phyloP scores from a whole-genome alignment of 306 rosid species.

The Vigna unguiculata region DNA sequence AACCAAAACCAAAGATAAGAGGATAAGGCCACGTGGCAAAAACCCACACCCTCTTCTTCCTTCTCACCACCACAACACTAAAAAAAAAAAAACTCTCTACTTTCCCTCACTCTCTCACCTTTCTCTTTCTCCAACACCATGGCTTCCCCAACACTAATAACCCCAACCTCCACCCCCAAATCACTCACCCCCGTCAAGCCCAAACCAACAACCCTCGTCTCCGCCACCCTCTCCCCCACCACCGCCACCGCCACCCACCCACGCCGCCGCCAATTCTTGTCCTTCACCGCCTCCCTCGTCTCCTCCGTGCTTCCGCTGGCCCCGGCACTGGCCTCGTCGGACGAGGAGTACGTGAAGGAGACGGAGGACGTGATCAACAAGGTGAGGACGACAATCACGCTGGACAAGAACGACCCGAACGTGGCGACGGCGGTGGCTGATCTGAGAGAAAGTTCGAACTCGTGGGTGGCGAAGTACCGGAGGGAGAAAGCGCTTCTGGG shows the following conservation, averaged over 20 bases:
- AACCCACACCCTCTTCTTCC: conserved; percentile 45
- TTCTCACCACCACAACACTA: conserved; percentile 34
- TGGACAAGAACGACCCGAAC: conserved; percentile 83
- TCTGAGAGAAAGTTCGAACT: conserved; percentile 75
- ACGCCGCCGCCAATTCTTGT: conserved; percentile 80
- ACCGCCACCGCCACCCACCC: neutral
- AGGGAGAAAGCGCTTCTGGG: conserved; percentile 82
- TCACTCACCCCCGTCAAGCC: conserved; percentile 62
- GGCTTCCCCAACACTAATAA: conserved; percentile 83
- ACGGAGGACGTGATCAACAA: conserved; percentile 78
- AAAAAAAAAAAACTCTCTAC: neutral
- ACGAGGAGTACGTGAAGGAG: conserved; percentile 86
- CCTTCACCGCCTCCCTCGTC: conserved; percentile 54
- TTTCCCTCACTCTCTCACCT: neutral
- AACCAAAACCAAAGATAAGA: conserved; percentile 69
- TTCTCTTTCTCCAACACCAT: conserved; percentile 42
- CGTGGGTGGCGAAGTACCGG: conserved; percentile 95
- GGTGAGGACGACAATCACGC: conserved; percentile 68
- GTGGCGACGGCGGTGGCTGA: conserved; percentile 82
- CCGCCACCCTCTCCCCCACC: conserved; percentile 29
- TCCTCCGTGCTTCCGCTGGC: conserved; percentile 51
- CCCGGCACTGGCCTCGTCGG: conserved; percentile 67
- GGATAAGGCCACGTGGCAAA: conserved; percentile 92
- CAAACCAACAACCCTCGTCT: conserved; percentile 39
- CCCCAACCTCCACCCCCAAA: conserved; percentile 85